These are phyloP conservation scores for Cyclotella distinguenda DNA, from an alignment of 108 stramenopile genomes.

Conservation along the genomic window DNA sequence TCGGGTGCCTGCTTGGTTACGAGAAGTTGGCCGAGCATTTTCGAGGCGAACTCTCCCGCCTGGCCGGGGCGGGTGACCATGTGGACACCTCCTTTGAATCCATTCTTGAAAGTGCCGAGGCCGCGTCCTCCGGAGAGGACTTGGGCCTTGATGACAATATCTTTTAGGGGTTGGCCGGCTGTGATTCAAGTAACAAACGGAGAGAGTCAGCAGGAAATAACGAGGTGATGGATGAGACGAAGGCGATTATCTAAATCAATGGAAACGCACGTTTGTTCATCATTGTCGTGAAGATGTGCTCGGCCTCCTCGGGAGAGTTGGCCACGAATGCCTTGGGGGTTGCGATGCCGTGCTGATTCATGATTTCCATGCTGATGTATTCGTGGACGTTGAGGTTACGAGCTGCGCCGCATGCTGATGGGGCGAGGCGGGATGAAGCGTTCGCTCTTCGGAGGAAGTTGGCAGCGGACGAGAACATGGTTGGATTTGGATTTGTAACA, in stretches of 20 bases:
- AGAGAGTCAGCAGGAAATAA: background rate
- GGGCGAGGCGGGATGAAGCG: slow-evolving; percentile 14
- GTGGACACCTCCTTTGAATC: slow-evolving; percentile 88
- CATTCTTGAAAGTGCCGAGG: slow-evolving; percentile 79
- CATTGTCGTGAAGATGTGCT: slow-evolving; percentile 55
- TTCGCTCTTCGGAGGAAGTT: slow-evolving; percentile 18
- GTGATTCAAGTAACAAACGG: background rate
- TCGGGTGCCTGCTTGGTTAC: slow-evolving; percentile 80
- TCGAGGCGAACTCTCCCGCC: slow-evolving; percentile 59
- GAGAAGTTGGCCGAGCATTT: slow-evolving; percentile 81
- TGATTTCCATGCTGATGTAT: slow-evolving; percentile 74
- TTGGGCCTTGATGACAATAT: slow-evolving; percentile 84
- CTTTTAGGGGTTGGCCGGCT: slow-evolving; percentile 32
- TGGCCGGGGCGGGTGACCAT: slow-evolving; percentile 62
- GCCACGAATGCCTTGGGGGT: slow-evolving; percentile 65
- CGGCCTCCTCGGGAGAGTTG: slow-evolving; percentile 73
- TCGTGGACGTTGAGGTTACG: slow-evolving; percentile 77
- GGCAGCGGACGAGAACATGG: slow-evolving; percentile 25
- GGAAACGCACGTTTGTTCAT: slow-evolving; percentile 59
- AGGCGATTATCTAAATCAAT: no score
- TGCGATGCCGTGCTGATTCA: slow-evolving; percentile 67
- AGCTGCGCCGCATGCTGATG: slow-evolving; percentile 51
- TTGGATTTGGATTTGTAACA: no score
- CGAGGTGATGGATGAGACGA: no score
- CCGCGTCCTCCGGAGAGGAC: slow-evolving; percentile 87